These are phyloP conservation scores for Carex pumila DNA, from an alignment of 176 grass and related monocot genomes.

Conservation along the genomic window DNA sequence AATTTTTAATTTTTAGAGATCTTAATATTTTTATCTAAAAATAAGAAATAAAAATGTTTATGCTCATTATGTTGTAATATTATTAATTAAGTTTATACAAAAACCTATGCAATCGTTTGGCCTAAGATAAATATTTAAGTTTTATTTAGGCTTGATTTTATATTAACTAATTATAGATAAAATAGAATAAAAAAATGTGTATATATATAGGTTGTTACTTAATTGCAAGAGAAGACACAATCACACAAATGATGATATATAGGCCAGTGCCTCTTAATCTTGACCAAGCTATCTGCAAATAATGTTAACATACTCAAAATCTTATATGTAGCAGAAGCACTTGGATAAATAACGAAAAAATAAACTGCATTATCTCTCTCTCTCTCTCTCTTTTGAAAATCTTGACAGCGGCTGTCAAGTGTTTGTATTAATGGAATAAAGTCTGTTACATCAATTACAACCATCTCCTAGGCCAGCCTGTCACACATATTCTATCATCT, in stretches of 20 bases:
- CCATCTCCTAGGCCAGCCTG: too few relatives aligned
- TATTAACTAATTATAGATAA: not conserved
- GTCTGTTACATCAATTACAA: too few relatives aligned
- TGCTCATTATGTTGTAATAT: not conserved
- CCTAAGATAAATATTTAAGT: not conserved
- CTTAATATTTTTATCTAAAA: too few relatives aligned
- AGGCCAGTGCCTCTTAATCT: not conserved
- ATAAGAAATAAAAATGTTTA: too few relatives aligned
- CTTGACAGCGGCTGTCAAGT: too few relatives aligned
- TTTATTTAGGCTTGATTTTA: not conserved
- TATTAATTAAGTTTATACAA: not conserved
- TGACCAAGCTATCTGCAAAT: not conserved
- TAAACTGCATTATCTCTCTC: not conserved
- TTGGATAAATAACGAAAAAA: not conserved
- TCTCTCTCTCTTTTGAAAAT: too few relatives aligned
- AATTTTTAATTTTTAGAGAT: too few relatives aligned
- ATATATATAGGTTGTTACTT: not conserved
- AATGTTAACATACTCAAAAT: not conserved
- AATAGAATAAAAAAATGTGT: slow-evolving; percentile 1
- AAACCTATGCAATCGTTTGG: not conserved
- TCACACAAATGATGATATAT: not conserved
- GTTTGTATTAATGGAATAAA: too few relatives aligned
- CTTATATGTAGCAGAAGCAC: not conserved
- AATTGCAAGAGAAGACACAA: slow-evolving; percentile 4
- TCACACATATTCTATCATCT: too few relatives aligned